These are phyloP conservation scores for Pythium dissimile DNA, from an alignment of 352 stramenopile species.

Conservation along the genomic window DNA sequence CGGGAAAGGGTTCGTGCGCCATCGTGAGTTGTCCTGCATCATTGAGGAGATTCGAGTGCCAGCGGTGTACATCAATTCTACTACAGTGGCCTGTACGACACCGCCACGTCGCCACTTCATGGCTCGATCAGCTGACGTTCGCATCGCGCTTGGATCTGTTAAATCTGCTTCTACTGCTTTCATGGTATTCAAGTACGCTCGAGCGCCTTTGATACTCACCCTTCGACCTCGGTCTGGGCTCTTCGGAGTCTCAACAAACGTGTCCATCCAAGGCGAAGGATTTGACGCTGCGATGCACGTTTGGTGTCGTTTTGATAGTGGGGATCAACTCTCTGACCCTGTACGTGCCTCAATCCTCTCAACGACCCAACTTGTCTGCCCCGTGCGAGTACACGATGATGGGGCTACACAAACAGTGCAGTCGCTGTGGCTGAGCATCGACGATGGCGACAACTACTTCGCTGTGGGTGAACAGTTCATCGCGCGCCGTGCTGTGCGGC, in stretches of 20 bases:
- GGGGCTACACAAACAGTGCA: not conserved
- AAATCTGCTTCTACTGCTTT: not conserved
- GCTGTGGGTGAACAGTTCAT: conserved; percentile 8
- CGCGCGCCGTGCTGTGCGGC: not conserved
- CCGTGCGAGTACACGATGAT: not conserved
- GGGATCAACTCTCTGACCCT: not conserved
- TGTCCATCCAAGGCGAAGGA: conserved; percentile 9
- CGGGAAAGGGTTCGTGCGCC: conserved; percentile 18
- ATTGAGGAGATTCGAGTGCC: conserved; percentile 13
- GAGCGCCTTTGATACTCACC: not conserved
- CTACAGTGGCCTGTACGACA: conserved; percentile 9
- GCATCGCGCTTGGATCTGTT: conserved; percentile 6
- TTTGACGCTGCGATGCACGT: conserved; percentile 2
- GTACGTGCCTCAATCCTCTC: conserved; percentile 8
- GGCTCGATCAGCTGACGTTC: not conserved
- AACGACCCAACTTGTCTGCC: not conserved
- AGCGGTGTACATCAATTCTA: conserved; percentile 15
- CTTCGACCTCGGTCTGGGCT: conserved; percentile 9
- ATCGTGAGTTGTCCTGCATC: conserved; percentile 16
- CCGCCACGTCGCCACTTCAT: conserved; percentile 10
- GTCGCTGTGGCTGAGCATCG: conserved; percentile 15
- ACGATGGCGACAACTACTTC: conserved; percentile 16
- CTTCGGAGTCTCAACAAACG: not conserved
- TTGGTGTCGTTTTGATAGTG: conserved; percentile 8
- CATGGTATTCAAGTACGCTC: conserved; percentile 13